phyloP scores from a whole-genome alignment of 1,284 basidiomycete species.

The Ustilago lituana region DNA sequence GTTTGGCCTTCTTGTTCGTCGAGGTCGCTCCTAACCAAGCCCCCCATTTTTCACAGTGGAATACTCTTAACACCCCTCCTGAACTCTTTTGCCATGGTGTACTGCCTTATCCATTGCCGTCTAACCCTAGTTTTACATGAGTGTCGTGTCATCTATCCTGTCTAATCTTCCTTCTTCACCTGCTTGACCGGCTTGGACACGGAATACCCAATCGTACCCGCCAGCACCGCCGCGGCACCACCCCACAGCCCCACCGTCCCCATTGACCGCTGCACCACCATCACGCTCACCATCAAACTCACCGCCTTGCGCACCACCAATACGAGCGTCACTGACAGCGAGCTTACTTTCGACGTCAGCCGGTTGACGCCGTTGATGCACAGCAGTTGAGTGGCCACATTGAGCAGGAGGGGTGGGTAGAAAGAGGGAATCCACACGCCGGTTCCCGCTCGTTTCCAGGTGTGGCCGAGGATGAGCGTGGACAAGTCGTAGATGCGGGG shows the following conservation, averaged over 20 bases:
- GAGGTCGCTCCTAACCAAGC: constrained; percentile 27
- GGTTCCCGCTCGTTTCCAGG: neutral
- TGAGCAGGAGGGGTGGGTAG: constrained; percentile 75
- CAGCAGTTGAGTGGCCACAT: constrained; percentile 84
- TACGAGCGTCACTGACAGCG: constrained; percentile 85
- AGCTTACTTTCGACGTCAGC: constrained; percentile 77
- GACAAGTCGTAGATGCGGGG: constrained; percentile 60
- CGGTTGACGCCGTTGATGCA: constrained; percentile 91
- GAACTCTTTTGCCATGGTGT: no score
- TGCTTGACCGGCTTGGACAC: constrained; percentile 11
- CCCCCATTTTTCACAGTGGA: no score
- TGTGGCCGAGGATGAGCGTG: constrained; percentile 10
- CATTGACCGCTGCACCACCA: constrained; percentile 69
- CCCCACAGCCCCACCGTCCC: constrained; percentile 47
- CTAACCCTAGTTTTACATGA: no score
- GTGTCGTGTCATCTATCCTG: no score
- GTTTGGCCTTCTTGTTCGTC: constrained; percentile 51
- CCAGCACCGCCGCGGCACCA: constrained; percentile 72
- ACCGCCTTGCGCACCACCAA: constrained; percentile 88
- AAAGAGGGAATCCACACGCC: constrained; percentile 73
- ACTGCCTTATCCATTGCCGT: neutral
- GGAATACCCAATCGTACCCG: constrained; percentile 77
- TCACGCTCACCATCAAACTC: constrained; percentile 80
- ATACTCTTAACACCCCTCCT: neutral
- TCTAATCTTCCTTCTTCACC: no score